These are phyloP conservation scores for Triticum dicoccoides DNA, from an alignment of 176 grass and related monocot genomes.

Conservation along the genomic window DNA sequence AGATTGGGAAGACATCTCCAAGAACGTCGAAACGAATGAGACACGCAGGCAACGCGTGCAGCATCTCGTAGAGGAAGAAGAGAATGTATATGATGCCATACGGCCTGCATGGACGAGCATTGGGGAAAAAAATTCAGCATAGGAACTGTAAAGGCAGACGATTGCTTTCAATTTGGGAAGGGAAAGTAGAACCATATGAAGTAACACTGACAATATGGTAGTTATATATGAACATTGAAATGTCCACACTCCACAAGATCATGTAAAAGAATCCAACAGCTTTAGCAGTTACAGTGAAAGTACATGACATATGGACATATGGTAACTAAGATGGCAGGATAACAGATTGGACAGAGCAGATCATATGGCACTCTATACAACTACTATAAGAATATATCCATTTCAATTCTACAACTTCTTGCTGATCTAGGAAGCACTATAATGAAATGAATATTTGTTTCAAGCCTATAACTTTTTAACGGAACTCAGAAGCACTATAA, in stretches of 20 bases:
- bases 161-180: background rate
- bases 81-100: conserved; percentile 1
- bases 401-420: background rate
- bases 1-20: conserved; percentile 1
- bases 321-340: background rate
- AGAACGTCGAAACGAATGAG: background rate
- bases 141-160: background rate
- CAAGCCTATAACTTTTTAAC: background rate
- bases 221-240: background rate
- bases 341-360: background rate
- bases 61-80: background rate
- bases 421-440: background rate
- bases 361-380: background rate
- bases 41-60: conserved; percentile 2
- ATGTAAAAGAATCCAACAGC: background rate
- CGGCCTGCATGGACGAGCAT: background rate
- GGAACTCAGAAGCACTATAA: background rate
- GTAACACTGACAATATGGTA: background rate
- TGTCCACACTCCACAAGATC: background rate
- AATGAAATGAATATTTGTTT: background rate
- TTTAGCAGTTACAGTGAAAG: background rate
- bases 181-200: background rate
- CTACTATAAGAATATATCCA: background rate
- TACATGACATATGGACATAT: background rate
- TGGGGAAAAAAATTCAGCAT: background rate